Percentiles rank a stretch among this genome's conserved stretches.
These are phyloP conservation scores for Citrus cavaleriei DNA, from an alignment of 345 rosid species.

Conservation along the genomic window DNA sequence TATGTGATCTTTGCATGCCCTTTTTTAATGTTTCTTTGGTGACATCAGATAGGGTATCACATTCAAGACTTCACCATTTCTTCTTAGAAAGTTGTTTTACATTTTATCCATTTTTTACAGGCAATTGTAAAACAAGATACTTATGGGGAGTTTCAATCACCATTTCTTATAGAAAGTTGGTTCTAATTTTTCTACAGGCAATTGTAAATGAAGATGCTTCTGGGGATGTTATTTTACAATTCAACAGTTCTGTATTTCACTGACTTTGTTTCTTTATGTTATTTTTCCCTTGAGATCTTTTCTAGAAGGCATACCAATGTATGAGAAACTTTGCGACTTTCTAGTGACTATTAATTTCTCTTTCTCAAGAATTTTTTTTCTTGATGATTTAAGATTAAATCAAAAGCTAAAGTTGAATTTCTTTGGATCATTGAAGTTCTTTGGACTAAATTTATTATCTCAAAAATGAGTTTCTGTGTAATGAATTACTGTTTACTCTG, in stretches of 20 bases:
- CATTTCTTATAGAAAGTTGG: constrained; percentile 7
- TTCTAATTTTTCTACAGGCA: constrained; percentile 46
- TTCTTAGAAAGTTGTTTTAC: too few relatives aligned
- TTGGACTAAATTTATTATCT: neutral
- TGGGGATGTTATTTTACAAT: constrained; percentile 95
- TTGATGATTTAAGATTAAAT: neutral
- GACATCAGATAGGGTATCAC: neutral
- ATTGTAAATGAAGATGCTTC: constrained; percentile 95
- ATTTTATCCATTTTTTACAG: neutral
- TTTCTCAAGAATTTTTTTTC: neutral
- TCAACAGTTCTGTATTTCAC: too few relatives aligned
- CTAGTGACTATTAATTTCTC: neutral
- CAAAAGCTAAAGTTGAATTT: neutral
- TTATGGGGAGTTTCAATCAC: neutral
- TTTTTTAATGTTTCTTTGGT: neutral
- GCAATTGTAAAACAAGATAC: too few relatives aligned
- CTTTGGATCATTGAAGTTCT: neutral
- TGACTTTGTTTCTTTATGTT: neutral
- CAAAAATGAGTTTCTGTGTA: neutral
- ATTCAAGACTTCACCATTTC: constrained; percentile 1
- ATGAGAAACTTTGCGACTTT: neutral
- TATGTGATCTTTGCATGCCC: constrained; percentile 27
- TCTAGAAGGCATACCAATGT: neutral
- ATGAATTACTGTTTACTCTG: neutral
- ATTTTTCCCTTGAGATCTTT: neutral